Evolutionary conservation across 208 protist species (phyloP).

Genomic region (Acanthamoeba castellanii): DNA sequence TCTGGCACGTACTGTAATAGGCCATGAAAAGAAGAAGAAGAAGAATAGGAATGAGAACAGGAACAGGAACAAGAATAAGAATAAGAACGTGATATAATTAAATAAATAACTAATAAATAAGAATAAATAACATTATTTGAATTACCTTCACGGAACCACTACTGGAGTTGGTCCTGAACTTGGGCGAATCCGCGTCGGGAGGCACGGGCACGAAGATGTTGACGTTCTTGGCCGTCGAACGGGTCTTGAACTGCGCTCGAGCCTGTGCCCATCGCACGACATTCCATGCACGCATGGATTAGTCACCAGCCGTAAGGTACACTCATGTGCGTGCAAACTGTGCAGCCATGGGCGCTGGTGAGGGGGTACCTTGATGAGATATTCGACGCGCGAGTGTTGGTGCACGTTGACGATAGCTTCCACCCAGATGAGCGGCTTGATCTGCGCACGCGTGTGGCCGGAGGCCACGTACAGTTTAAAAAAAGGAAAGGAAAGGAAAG

Average conservation of each 20-base stretch:
- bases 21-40: background rate
- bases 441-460: slow-evolving; percentile 54
- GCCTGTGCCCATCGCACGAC: slow-evolving; percentile 49
- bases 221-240: slow-evolving; percentile 96
- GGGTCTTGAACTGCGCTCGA: slow-evolving; percentile 95
- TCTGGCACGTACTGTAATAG: slow-evolving; percentile 97
- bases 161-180: slow-evolving; percentile 88
- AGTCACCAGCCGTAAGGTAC: no score
- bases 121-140: no score
- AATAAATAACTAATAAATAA: no score
- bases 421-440: slow-evolving; percentile 94
- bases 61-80: background rate
- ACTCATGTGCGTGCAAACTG: no score
- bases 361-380: slow-evolving; percentile 91
- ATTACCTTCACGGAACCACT: background rate
- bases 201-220: slow-evolving; percentile 98
- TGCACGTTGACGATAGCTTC: slow-evolving; percentile 92
- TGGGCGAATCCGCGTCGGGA: slow-evolving; percentile 96
- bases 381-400: slow-evolving; percentile 95
- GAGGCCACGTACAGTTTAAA: background rate
- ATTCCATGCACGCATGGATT: background rate
- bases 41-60: slow-evolving; percentile 48
- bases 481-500: background rate
- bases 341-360: no score
- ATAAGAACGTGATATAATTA: background rate